Evolutionary conservation across 192 early-diverging fungal species (phyloP), one percentile per base, ranked within the genome.

Genomic region (Hyaloraphidium curvatum): DNA sequence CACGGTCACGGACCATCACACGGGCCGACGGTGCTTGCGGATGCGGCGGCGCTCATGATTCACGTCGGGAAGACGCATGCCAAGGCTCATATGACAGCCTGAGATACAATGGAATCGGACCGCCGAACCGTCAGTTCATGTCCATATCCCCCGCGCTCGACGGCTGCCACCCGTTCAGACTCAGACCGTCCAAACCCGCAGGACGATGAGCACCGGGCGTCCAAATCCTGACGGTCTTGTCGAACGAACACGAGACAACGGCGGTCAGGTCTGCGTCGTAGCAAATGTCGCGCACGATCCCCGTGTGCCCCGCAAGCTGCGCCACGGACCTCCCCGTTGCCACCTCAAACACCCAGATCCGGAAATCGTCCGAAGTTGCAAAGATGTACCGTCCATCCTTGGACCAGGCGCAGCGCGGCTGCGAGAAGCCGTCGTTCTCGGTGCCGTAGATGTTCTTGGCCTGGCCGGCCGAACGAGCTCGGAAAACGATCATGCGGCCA

Each of bases 401-500:
- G 53, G 80, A 66, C 74, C 77, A 84, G 22, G 54, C 61, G 60
- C 80, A 76, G 25, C 78, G 61, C 31, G 81, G 77, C n/a, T 71
- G 71, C 29, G 75, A 65, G 40, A 80, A 83, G 21, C 71, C 71
- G 55, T 83, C 76, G 3, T 71, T 63, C 4, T 71, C 67, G 9
- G 69, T 61, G 1, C 75, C 79, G 61, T 75, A 86, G 29, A 76
- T 74, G 53, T 78, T 81, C 48, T 71, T 69, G 7, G 75, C 54
- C 28, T 77, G 79, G 5, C 61, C 39, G 7, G 66, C 63, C 22
- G 59, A 60, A 28, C 64, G 68, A 0, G 64, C 55, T 1, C 57
- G 57, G 52, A 80, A 75, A 5, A 87, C 37, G 25, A 86, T 79
- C 16, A 81, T 64, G 3, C 81, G 67, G 21, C 84, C 84, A 30